These are phyloP conservation scores for Periconia sp. DNA, from an alignment of 2,329 filamentous ascomycete genomes.

Conservation along the genomic window DNA sequence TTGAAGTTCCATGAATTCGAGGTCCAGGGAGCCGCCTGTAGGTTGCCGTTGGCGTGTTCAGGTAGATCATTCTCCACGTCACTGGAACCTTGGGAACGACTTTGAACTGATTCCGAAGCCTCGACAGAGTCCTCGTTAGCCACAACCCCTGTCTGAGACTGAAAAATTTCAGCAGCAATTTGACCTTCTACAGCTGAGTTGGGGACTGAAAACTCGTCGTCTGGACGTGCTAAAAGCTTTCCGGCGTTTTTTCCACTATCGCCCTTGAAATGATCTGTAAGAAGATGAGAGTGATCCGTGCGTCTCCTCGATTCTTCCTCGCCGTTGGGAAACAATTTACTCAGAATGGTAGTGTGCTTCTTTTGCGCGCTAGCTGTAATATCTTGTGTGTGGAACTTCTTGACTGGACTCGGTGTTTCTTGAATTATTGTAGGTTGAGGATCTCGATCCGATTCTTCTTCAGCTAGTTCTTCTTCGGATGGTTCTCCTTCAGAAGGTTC, in stretches of 20 bases:
- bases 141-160: background rate
- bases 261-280: background rate
- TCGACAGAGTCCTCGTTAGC: background rate
- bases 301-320: background rate
- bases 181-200: background rate
- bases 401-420: too few species aligned
- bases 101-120: background rate
- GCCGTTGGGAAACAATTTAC: slow-evolving; percentile 3
- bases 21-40: slow-evolving; percentile 8
- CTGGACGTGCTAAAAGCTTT: background rate
- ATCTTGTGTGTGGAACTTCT: too few species aligned
- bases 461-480: too few species aligned
- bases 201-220: too few species aligned
- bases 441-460: too few species aligned
- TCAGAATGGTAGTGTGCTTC: slow-evolving; percentile 1
- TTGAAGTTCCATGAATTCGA: slow-evolving; percentile 13
- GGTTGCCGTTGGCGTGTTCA: slow-evolving; percentile 3
- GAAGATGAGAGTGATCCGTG: background rate
- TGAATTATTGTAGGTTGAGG: too few species aligned
- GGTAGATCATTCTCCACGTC: slow-evolving; percentile 1
- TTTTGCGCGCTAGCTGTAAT: background rate
- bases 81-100: background rate
- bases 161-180: background rate
- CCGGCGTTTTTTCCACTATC: background rate
- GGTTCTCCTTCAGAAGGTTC: too few species aligned